Evolutionary conservation across 371 early-diverging fungal species (phyloP).

Genomic region (Lichtheimia hyalospora): DNA sequence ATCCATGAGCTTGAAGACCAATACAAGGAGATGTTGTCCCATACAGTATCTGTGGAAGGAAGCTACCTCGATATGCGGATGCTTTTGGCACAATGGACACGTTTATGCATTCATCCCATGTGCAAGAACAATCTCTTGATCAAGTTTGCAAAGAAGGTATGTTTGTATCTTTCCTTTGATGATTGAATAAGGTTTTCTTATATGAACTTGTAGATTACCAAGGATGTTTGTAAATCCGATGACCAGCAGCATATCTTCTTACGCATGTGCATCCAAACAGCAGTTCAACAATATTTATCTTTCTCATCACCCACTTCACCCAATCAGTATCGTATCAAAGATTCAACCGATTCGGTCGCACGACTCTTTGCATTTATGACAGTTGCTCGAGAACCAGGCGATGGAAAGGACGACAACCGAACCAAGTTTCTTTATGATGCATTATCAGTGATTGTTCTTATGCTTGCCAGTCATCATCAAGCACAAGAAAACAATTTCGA

Average conservation of each 20-base stretch:
- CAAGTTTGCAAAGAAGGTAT: constrained; percentile 61
- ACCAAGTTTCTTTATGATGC: constrained; percentile 71
- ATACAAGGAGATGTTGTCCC: constrained; percentile 29
- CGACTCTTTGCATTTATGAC: constrained; percentile 69
- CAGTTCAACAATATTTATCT: constrained; percentile 70
- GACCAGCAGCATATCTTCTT: constrained; percentile 80
- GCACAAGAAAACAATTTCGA: constrained; percentile 73
- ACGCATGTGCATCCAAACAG: constrained; percentile 81
- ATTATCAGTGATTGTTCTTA: constrained; percentile 80
- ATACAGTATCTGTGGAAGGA: constrained; percentile 32
- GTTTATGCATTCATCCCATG: constrained; percentile 79
- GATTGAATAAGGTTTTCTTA: neutral
- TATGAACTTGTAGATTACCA: neutral
- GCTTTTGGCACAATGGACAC: constrained; percentile 86
- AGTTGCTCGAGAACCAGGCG: constrained; percentile 26
- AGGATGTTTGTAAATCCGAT: constrained; percentile 42
- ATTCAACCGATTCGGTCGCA: constrained; percentile 80
- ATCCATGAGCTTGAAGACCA: constrained; percentile 20
- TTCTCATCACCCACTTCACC: constrained; percentile 39
- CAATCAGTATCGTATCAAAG: constrained; percentile 55
- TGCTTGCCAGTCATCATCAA: constrained; percentile 84
- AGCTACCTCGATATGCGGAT: constrained; percentile 67
- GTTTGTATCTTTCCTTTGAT: constrained; percentile 12
- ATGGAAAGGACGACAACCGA: constrained; percentile 51
- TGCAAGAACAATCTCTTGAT: constrained; percentile 68